Percentiles rank a stretch among this genome's conserved stretches.
Conservation (phyloP, 1,139 yeast species). For the Yarrowia galli region DNA sequence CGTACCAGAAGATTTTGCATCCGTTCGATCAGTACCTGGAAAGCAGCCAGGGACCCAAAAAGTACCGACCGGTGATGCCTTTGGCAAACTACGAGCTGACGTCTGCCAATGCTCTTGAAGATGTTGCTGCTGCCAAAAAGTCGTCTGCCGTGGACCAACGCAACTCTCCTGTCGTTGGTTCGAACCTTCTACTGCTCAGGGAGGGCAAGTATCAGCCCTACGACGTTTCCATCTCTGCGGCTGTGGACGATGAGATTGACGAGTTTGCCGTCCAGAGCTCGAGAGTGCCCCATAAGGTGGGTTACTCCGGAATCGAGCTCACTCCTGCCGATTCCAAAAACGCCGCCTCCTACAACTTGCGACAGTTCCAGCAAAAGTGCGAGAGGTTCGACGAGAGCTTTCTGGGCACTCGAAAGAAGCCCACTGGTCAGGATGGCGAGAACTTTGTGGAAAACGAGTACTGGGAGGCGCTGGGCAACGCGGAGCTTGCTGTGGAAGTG, state of each 20-base stretch:
- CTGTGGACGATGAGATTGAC: conserved; percentile 40
- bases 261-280: conserved; percentile 38
- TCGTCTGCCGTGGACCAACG: not conserved
- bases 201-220: conserved; percentile 17
- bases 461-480: conserved; percentile 53
- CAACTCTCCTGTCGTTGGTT: conserved; percentile 18
- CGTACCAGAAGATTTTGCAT: conserved; percentile 52
- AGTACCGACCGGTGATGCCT: conserved; percentile 30
- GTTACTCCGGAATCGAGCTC: conserved; percentile 16
- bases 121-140: not conserved
- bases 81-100: conserved; percentile 28
- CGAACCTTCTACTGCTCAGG: conserved; percentile 8
- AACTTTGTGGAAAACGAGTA: conserved; percentile 50
- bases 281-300: conserved; percentile 9
- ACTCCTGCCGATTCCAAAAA: conserved; percentile 61
- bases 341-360: conserved; percentile 64
- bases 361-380: conserved; percentile 68
- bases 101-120: not conserved
- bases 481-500: conserved; percentile 54
- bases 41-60: conserved; percentile 15
- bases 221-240: not conserved
- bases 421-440: conserved; percentile 41
- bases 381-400: conserved; percentile 55
- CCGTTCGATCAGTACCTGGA: conserved; percentile 52
- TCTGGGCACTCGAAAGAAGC: conserved; percentile 46